Conservation (phyloP, 768 basidiomycete species). For the Bullera alba region DNA sequence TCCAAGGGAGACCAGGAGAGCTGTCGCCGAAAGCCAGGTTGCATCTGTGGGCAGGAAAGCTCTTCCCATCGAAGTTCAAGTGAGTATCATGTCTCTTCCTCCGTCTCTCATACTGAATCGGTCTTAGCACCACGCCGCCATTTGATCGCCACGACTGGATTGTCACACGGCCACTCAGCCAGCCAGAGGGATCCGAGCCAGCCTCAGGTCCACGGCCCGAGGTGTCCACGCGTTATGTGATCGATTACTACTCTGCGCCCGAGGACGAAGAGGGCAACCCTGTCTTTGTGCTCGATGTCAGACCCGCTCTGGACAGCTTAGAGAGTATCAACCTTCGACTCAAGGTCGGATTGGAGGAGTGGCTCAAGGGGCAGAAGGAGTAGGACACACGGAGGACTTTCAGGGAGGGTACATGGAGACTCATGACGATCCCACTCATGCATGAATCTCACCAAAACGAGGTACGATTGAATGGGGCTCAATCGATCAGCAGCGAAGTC, state of each 20-base stretch:
- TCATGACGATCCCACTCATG: too few species aligned
- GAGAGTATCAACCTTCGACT: conserved; percentile 69
- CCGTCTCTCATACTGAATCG: background rate
- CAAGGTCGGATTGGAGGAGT: conserved; percentile 38
- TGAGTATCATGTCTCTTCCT: conserved; percentile 48
- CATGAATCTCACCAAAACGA: too few species aligned
- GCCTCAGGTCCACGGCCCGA: too few species aligned
- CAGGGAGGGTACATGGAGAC: too few species aligned
- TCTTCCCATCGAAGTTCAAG: conserved; percentile 87
- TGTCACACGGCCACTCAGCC: conserved; percentile 61
- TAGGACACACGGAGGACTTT: too few species aligned
- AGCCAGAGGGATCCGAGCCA: too few species aligned
- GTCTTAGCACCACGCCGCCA: conserved; percentile 70
- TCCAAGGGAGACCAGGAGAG: conserved; percentile 85
- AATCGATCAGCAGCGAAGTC: too few species aligned
- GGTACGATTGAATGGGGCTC: too few species aligned
- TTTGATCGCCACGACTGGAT: conserved; percentile 99
- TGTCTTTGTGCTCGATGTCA: conserved; percentile 89
- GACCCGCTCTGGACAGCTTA: conserved; percentile 84
- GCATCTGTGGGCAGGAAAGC: conserved; percentile 76
- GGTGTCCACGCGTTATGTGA: conserved; percentile 65
- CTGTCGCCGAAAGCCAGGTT: conserved; percentile 89
- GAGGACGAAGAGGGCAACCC: conserved; percentile 83
- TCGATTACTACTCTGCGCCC: conserved; percentile 96
- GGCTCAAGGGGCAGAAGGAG: conserved; percentile 6